phyloP scores from a whole-genome alignment of 31 red algal genomes.

The Endocladia muricata region DNA sequence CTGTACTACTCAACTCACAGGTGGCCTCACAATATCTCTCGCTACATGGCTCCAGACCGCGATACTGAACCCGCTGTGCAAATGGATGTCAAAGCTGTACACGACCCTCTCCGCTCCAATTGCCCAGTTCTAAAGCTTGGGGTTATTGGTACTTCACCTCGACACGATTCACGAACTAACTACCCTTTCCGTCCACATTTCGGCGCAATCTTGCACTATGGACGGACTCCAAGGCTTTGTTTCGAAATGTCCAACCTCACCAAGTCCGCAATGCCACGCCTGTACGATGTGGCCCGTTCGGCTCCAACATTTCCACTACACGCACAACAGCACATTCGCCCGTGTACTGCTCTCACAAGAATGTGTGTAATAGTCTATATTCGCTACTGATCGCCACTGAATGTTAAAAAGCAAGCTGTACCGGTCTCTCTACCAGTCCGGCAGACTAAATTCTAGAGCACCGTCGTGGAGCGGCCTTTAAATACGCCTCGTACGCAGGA shows the following conservation, averaged over 20 bases:
- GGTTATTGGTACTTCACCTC: constrained; percentile 17
- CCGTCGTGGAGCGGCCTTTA: constrained; percentile 24
- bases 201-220: not conserved
- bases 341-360: constrained; percentile 26
- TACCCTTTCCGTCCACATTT: constrained; percentile 8
- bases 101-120: constrained; percentile 20
- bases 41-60: not conserved
- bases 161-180: constrained; percentile 6
- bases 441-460: constrained; percentile 1
- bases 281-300: not conserved
- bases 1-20: not conserved
- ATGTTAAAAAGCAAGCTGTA: not conserved
- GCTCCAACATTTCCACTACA: constrained; percentile 13
- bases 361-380: constrained; percentile 24
- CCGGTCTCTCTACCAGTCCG: constrained; percentile 6
- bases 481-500: not conserved
- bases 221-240: not conserved
- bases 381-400: constrained; percentile 15
- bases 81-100: constrained; percentile 1
- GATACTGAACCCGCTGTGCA: not conserved
- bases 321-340: constrained; percentile 9
- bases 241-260: not conserved
- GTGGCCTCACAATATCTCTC: not conserved
- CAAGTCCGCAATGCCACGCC: not conserved
- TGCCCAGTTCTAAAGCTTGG: constrained; percentile 8